Evolutionary conservation across 116 monocot genomes (phyloP), one percentile per base, ranked within the genome.

Genomic region (Zostera marina): DNA sequence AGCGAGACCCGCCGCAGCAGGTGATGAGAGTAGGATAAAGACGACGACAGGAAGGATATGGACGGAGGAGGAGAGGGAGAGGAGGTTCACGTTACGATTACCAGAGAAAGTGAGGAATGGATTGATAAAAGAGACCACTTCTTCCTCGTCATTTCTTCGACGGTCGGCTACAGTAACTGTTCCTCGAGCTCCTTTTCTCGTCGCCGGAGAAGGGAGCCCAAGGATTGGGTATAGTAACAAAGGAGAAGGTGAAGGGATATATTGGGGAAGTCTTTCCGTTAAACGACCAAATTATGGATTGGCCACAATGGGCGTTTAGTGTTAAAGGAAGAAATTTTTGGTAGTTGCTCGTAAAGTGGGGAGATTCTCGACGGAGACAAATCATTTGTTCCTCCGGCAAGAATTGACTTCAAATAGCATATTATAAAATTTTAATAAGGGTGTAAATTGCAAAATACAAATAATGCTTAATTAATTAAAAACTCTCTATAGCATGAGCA

Each of bases 81-180:
- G 76, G 17, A 52, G 77, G 63, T 74, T 67, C 64, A 77, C 81
- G 8, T 63, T 81, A 47, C 58, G 77, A 53, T 54, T 81, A 13
- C 77, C 77, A 21, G 74, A 81, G 63, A 60, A 68, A 38, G 43
- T 74, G 10, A 52, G 61, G 57, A 59, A 59, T 44, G 77, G 77
- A 11, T 15, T 70, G 56, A 45, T 44, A 5, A 49, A 32, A 32
- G 54, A 46, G 6, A n/a, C n/a, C 5, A 32, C 32, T 32, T 32
- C 32, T 32, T 32, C 32, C 32, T 32, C 32, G 43, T 59, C 42
- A 42, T 16, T 24, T 44, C 61, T 70, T 8, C 23, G 39, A 15
- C 19, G 70, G 56, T 70, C 70, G 3, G 42, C 55, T 20, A 63
- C 55, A 13, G 47, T 48, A 16, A 22, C 47, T 15, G 47, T n/a